Evolutionary conservation across 164 flowering plant species (phyloP).

Genomic region (Aristolochia californica): DNA sequence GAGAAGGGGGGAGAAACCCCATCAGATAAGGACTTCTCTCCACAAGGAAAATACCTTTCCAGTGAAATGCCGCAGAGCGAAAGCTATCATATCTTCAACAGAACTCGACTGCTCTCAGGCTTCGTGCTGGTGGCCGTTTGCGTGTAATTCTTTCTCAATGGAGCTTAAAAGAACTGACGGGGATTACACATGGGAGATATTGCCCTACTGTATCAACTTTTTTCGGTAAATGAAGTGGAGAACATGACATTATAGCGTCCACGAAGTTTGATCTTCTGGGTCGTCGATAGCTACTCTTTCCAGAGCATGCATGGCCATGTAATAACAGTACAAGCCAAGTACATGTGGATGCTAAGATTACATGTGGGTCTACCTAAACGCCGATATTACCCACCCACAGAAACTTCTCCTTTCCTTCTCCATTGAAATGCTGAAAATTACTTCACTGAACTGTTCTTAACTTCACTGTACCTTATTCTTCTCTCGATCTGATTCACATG

Average conservation of each 20-base stretch:
- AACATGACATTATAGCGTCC: slow-evolving; percentile 19
- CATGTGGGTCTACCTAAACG: too few species aligned
- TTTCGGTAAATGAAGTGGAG: slow-evolving; percentile 22
- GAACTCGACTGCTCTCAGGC: background rate
- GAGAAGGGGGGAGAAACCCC: background rate
- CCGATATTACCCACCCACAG: too few species aligned
- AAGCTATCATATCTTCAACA: slow-evolving; percentile 2
- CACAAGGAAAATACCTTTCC: too few species aligned
- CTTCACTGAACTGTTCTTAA: too few species aligned
- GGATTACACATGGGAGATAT: too few species aligned
- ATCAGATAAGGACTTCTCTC: slow-evolving; percentile 23
- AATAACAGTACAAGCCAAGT: slow-evolving; percentile 14
- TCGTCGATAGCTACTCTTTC: slow-evolving; percentile 7
- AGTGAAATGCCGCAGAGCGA: too few species aligned
- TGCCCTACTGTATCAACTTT: background rate
- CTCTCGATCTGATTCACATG: too few species aligned
- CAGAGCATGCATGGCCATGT: slow-evolving; percentile 19
- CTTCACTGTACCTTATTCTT: too few species aligned
- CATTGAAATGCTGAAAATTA: too few species aligned
- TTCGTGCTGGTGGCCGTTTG: background rate
- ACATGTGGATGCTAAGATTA: slow-evolving; percentile 5
- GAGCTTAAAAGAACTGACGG: too few species aligned
- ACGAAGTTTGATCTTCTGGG: background rate
- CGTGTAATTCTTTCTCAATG: background rate
- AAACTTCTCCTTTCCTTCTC: too few species aligned